Percentiles rank a stretch among this genome's conserved stretches.
Conservation (phyloP, 108 stramenopile species). For the Parmales sp. region DNA sequence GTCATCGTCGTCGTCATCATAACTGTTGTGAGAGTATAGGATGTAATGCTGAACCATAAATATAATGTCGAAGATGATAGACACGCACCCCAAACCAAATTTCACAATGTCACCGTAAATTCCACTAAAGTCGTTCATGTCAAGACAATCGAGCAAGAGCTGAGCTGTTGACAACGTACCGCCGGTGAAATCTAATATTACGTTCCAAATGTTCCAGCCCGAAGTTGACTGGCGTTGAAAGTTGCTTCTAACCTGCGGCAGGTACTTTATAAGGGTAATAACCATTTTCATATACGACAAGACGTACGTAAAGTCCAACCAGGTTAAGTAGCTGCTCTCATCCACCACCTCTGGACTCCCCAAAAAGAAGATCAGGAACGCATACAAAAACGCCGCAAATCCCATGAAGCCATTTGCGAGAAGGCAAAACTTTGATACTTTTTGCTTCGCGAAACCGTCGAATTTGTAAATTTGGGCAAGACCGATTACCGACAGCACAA, state of each 20-base stretch:
- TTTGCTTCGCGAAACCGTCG: conserved; percentile 7
- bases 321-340: background rate
- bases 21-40: no score
- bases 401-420: background rate
- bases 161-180: conserved; percentile 30
- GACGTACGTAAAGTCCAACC: conserved; percentile 30
- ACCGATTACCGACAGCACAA: conserved; percentile 20
- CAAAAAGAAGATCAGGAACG: no score
- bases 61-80: conserved; percentile 36
- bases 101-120: conserved; percentile 39
- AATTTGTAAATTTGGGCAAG: conserved; percentile 25
- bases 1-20: no score
- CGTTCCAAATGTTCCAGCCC: conserved; percentile 43
- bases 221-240: conserved; percentile 21
- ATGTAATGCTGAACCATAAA: conserved; percentile 33
- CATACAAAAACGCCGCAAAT: background rate
- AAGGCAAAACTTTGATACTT: background rate
- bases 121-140: conserved; percentile 29
- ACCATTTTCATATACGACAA: conserved; percentile 40
- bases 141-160: conserved; percentile 35
- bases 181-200: conserved; percentile 43
- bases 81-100: conserved; percentile 35
- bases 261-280: conserved; percentile 41
- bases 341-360: background rate
- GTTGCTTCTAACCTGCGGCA: conserved; percentile 40